These are phyloP conservation scores for Medicago lupulina DNA, from an alignment of 306 rosid species.

Conservation along the genomic window DNA sequence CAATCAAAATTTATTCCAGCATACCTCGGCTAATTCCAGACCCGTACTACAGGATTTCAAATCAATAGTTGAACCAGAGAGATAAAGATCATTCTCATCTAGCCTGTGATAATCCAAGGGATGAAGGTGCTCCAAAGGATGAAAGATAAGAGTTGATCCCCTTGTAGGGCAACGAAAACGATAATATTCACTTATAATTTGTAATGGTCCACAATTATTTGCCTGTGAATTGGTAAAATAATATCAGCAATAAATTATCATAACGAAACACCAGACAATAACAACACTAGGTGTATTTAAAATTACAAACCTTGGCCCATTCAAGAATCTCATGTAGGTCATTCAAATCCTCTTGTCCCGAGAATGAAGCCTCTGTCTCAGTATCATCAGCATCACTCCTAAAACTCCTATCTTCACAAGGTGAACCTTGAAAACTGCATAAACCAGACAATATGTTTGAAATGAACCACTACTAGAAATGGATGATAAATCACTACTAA, in stretches of 20 bases:
- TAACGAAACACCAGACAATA: slow-evolving; percentile 31
- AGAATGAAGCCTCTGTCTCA: slow-evolving; percentile 87
- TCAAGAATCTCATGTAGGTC: slow-evolving; percentile 87
- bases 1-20: slow-evolving; percentile 18
- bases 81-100: slow-evolving; percentile 60
- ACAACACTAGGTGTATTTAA: slow-evolving; percentile 21
- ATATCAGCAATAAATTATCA: slow-evolving; percentile 28
- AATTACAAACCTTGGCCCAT: slow-evolving; percentile 88
- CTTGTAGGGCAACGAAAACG: slow-evolving; percentile 68
- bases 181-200: slow-evolving; percentile 87
- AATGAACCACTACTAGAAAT: slow-evolving; percentile 31
- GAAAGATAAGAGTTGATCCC: slow-evolving; percentile 78
- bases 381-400: slow-evolving; percentile 96
- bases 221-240: slow-evolving; percentile 59
- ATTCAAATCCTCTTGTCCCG: slow-evolving; percentile 91
- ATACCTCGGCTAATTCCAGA: slow-evolving; percentile 87
- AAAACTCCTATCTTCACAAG: slow-evolving; percentile 88
- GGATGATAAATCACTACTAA: slow-evolving; percentile 55
- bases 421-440: slow-evolving; percentile 96
- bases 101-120: slow-evolving; percentile 60
- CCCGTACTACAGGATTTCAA: slow-evolving; percentile 72
- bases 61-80: slow-evolving; percentile 81
- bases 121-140: slow-evolving; percentile 69
- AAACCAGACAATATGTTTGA: slow-evolving; percentile 31
- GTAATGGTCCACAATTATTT: slow-evolving; percentile 81